A percentile compares a stretch with the other conserved stretches of the same genome.
Conservation (phyloP, 1,284 basidiomycete genomes). For the Leccinum pachyderme region DNA sequence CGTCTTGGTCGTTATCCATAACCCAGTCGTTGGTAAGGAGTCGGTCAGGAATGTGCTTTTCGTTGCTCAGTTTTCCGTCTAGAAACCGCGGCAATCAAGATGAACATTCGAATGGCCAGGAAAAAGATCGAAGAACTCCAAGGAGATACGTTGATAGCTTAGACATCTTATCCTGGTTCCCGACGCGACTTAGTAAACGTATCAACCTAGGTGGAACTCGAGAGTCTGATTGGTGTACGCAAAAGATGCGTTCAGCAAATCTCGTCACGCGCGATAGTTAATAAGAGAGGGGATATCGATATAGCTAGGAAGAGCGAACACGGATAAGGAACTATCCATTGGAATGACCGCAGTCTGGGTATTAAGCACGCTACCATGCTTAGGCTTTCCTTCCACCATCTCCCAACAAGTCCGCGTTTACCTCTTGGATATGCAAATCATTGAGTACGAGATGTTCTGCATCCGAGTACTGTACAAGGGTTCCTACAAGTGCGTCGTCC, state of each 20-base stretch:
- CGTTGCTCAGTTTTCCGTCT: slow-evolving; percentile 7
- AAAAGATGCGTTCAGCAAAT: background rate
- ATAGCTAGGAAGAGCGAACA: background rate
- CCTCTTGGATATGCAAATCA: slow-evolving; percentile 34
- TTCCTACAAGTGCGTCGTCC: slow-evolving; percentile 34
- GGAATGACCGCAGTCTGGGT: slow-evolving; percentile 9
- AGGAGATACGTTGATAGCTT: slow-evolving; percentile 45
- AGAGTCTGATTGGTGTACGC: background rate
- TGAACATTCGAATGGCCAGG: slow-evolving; percentile 81
- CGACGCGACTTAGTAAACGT: background rate
- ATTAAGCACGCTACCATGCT: slow-evolving; percentile 9
- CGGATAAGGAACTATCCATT: background rate
- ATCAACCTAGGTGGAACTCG: background rate
- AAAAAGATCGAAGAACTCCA: slow-evolving; percentile 83
- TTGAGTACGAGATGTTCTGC: slow-evolving; percentile 46
- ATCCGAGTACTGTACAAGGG: slow-evolving; percentile 53
- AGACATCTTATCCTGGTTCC: slow-evolving; percentile 5
- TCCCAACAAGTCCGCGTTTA: slow-evolving; percentile 50
- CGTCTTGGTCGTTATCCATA: slow-evolving; percentile 85
- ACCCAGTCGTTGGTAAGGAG: slow-evolving; percentile 78
- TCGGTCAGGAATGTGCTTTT: background rate
- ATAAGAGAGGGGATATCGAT: background rate
- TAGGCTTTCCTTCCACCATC: slow-evolving; percentile 1
- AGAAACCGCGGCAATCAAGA: slow-evolving; percentile 82
- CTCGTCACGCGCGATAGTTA: background rate